Evolutionary conservation across 2,329 filamentous ascomycete species (phyloP).

Genomic region (Neofusicoccum ribis): DNA sequence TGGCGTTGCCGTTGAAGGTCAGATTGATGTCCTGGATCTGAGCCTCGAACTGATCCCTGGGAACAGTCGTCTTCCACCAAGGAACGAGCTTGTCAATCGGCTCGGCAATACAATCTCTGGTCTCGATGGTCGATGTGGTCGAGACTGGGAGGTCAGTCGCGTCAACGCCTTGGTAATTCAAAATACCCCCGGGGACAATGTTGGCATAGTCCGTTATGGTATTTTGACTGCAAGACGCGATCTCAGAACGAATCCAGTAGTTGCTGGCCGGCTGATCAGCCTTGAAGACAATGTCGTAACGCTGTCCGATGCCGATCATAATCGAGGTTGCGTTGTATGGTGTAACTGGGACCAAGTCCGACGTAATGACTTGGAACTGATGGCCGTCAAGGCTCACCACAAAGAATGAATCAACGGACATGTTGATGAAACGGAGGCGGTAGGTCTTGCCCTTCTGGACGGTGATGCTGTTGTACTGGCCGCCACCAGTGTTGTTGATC

Average conservation of each 20-base stretch:
- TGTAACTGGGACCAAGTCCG: slow-evolving; percentile 46
- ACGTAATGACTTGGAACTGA: slow-evolving; percentile 44
- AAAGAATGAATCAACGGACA: slow-evolving; percentile 37
- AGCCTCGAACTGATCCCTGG: slow-evolving; percentile 13
- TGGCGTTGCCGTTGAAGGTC: slow-evolving; percentile 19
- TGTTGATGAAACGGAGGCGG: slow-evolving; percentile 61
- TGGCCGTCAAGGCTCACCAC: slow-evolving; percentile 36
- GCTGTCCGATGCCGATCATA: slow-evolving; percentile 36
- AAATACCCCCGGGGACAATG: slow-evolving; percentile 41
- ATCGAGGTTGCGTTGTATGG: slow-evolving; percentile 39
- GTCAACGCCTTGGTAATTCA: slow-evolving; percentile 40
- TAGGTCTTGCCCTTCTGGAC: slow-evolving; percentile 53
- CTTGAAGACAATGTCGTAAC: slow-evolving; percentile 43
- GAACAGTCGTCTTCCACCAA: slow-evolving; percentile 21
- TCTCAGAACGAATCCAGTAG: slow-evolving; percentile 39
- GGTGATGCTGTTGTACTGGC: slow-evolving; percentile 35
- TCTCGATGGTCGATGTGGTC: not conserved
- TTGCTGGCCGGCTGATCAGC: slow-evolving; percentile 33
- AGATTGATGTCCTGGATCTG: slow-evolving; percentile 23
- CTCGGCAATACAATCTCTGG: slow-evolving; percentile 24
- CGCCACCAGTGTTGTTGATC: slow-evolving; percentile 43
- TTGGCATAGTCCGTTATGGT: slow-evolving; percentile 27
- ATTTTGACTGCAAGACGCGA: slow-evolving; percentile 23
- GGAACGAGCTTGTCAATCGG: slow-evolving; percentile 42
- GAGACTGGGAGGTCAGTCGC: slow-evolving; percentile 3